These are phyloP conservation scores for Chaetomiaceae sp. DNA, from an alignment of 2,329 filamentous ascomycete species.

Conservation along the genomic window DNA sequence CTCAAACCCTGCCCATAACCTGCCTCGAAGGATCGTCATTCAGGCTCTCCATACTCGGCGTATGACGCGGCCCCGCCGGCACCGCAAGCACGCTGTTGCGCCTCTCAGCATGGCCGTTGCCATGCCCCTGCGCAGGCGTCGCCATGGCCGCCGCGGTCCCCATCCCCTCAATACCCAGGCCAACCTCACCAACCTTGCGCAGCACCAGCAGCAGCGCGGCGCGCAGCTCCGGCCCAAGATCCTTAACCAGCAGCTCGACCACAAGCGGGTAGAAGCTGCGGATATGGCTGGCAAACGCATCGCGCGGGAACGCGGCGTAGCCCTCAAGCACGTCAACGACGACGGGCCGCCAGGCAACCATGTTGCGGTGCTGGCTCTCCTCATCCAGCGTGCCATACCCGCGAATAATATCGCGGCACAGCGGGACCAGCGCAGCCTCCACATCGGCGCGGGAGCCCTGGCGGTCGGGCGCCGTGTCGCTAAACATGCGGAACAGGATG, in stretches of 20 bases:
- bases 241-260: constrained; percentile 75
- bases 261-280: constrained; percentile 79
- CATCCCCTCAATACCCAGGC: constrained; percentile 51
- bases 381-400: constrained; percentile 84
- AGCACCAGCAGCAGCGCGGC: constrained; percentile 71
- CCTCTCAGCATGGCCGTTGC: constrained; percentile 1
- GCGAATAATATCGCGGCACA: constrained; percentile 89
- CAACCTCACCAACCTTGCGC: constrained; percentile 74
- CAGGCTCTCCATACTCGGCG: constrained; percentile 18
- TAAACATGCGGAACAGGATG: constrained; percentile 96
- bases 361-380: constrained; percentile 94
- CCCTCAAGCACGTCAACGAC: constrained; percentile 96
- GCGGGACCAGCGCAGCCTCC: constrained; percentile 83
- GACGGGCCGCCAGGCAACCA: constrained; percentile 92
- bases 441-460: constrained; percentile 74
- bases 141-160: constrained; percentile 8
- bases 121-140: background rate
- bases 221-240: constrained; percentile 74
- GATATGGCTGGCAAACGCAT: constrained; percentile 74
- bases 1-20: constrained; percentile 20
- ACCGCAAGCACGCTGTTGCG: constrained; percentile 16
- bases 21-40: constrained; percentile 23
- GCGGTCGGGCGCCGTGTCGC: constrained; percentile 77
- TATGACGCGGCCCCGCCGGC: constrained; percentile 7
- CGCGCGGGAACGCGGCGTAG: constrained; percentile 73